Base-by-base conservation (phyloP, 2,329 filamentous ascomycete genomes). In the Colletotrichum sp. region DNA sequence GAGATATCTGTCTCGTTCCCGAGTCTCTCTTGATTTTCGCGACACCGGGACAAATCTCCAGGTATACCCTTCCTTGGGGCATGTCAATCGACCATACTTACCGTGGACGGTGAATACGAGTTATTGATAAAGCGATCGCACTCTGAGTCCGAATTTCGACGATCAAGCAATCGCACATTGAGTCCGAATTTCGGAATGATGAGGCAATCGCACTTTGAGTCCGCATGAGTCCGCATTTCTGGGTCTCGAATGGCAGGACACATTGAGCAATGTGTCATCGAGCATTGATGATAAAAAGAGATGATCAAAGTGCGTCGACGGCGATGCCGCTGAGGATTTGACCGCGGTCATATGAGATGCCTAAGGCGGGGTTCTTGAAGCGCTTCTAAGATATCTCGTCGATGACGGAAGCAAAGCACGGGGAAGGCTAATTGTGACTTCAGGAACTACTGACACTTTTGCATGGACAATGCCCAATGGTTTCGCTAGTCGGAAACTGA, bases 241-340 rank as follows among this genome's bases (percentile, higher is more conserved):
- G 43, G 4, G 6, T 48, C n/a, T 3, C 10, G 10, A 21, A 48
- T 12, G 43, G 10, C 43, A 48, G 9, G 3, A 21, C 10, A 21
- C 1, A 1, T 48, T 48, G 43, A 21, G 43, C 5, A 48, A 4
- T 12, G 43, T 48, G 18, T n/a, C 43, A 2, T 4, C 3, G n/a
- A 48, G 43, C 18, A 48, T 7, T n/a, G 38, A n/a, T 18, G 1
- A 48, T 12, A 13, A 21, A n/a, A 48, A 48, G 43, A 12, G 43
- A n/a, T 48, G n/a, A 4, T 6, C 1, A 9, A 1, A 7, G n/a
- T 4, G n/a, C 43, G 5, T 48, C 2, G 2, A 12, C 43, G 43
- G 3, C 43, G 43, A 13, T 21, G 43, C 43, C 43, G 43, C 2
- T 13, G n/a, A 48, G 43, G 3, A 48, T 24, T 24, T 24, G 21